A percentile compares a stretch with the other conserved stretches of the same genome.
Conservation (phyloP, 164 flowering plant genomes). For the Stephania cephalantha region DNA sequence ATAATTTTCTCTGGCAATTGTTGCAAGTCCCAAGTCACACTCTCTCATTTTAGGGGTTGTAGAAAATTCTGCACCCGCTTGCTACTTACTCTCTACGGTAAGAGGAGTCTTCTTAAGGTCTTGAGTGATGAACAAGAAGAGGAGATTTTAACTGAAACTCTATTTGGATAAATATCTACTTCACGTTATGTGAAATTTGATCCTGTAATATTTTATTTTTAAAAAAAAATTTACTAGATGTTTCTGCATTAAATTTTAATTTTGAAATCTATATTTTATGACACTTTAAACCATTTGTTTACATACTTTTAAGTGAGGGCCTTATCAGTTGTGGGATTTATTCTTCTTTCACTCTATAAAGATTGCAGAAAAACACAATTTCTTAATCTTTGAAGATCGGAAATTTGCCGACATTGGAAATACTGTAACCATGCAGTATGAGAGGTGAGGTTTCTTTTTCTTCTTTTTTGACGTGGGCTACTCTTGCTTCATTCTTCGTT, state of each 20-base stretch:
- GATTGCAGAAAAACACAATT: conserved; percentile 92
- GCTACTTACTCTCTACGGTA: background rate
- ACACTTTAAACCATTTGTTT: background rate
- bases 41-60: background rate
- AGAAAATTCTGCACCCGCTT: background rate
- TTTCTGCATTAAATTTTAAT: too few relatives aligned
- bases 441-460: conserved; percentile 53
- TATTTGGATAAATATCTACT: background rate
- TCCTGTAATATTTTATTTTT: too few relatives aligned
- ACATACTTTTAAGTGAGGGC: background rate
- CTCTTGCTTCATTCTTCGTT: background rate
- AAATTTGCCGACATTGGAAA: conserved; percentile 99
- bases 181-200: background rate
- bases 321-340: conserved; percentile 8
- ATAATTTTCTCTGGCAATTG: background rate
- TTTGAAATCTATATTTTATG: background rate
- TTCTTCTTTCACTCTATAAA: conserved; percentile 20
- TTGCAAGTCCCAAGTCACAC: background rate
- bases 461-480: conserved; percentile 4
- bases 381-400: conserved; percentile 93
- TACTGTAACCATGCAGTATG: conserved; percentile 98
- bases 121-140: background rate
- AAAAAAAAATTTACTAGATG: too few relatives aligned
- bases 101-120: background rate
- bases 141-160: background rate